A percentile compares a stretch with the other conserved stretches of the same genome.
phyloP scores from a whole-genome alignment of 1,139 yeast species.

The Nakaseomyces sp. region DNA sequence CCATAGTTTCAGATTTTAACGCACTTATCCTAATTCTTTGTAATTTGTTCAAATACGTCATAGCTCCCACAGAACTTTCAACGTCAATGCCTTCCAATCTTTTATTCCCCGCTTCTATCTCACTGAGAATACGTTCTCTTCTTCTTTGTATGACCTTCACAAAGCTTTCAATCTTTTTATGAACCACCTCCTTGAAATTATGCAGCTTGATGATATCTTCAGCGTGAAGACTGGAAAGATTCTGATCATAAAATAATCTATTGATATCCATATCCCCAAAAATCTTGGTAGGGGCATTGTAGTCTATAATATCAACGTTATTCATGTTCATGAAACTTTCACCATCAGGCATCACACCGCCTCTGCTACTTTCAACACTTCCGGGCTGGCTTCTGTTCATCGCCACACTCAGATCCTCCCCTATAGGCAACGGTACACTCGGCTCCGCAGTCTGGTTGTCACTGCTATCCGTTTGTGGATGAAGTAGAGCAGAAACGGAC shows the following conservation, averaged over 20 bases:
- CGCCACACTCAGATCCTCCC: not conserved
- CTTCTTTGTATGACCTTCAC: slow-evolving; percentile 19
- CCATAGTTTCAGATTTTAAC: slow-evolving; percentile 28
- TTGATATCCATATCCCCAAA: slow-evolving; percentile 5
- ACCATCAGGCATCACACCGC: not conserved
- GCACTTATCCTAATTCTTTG: slow-evolving; percentile 29
- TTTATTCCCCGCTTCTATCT: slow-evolving; percentile 19
- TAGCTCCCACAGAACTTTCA: slow-evolving; percentile 15
- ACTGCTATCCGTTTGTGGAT: not conserved
- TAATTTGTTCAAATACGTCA: slow-evolving; percentile 19
- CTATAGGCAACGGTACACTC: not conserved
- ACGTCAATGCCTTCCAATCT: slow-evolving; percentile 15
- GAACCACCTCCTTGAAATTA: slow-evolving; percentile 17
- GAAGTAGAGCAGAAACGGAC: not conserved
- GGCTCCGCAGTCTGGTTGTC: not conserved
- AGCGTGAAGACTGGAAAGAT: slow-evolving; percentile 10
- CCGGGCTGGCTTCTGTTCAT: not conserved
- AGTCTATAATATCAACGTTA: slow-evolving; percentile 2
- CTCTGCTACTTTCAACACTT: slow-evolving; percentile 1
- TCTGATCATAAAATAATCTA: slow-evolving; percentile 1
- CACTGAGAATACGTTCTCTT: slow-evolving; percentile 17
- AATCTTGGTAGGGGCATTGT: not conserved
- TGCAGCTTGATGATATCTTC: slow-evolving; percentile 16
- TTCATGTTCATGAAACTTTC: slow-evolving; percentile 1
- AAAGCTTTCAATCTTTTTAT: slow-evolving; percentile 18